These are phyloP conservation scores for Phytopythium chamaehyphon DNA, from an alignment of 352 stramenopile genomes.

Conservation along the genomic window DNA sequence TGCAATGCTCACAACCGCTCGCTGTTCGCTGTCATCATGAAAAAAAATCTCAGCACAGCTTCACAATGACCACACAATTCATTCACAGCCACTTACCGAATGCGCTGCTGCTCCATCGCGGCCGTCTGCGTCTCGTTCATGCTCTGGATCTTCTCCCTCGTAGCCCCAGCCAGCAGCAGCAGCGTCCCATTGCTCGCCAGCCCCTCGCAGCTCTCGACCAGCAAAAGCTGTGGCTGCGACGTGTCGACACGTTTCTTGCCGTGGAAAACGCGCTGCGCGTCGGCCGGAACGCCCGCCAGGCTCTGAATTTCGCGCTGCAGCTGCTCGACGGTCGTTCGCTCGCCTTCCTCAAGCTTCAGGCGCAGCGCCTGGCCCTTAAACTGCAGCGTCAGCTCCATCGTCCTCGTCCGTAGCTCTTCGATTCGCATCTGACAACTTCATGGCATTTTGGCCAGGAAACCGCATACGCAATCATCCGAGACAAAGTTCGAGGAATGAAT, in stretches of 20 bases:
- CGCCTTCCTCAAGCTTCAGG: constrained; percentile 18
- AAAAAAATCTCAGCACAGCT: too few relatives aligned
- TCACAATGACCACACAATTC: too few relatives aligned
- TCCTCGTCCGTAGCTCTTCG: constrained; percentile 1
- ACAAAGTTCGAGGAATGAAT: too few relatives aligned
- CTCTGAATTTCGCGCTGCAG: constrained; percentile 33
- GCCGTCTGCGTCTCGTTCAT: constrained; percentile 47
- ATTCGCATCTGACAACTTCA: constrained; percentile 1
- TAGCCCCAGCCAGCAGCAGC: constrained; percentile 47
- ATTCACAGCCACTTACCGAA: constrained; percentile 28
- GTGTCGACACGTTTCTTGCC: constrained; percentile 43
- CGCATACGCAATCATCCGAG: too few relatives aligned
- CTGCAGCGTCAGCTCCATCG: constrained; percentile 35
- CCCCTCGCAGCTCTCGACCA: constrained; percentile 25
- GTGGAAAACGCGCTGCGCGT: constrained; percentile 60
- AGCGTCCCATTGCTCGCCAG: constrained; percentile 15
- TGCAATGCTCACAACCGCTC: constrained; percentile 51
- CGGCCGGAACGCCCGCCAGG: constrained; percentile 20
- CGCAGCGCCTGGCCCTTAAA: constrained; percentile 38
- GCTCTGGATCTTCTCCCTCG: constrained; percentile 32
- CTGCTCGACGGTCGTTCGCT: constrained; percentile 23
- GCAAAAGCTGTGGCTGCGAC: constrained; percentile 9
- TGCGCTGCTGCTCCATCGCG: constrained; percentile 31
- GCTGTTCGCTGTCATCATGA: constrained; percentile 42
- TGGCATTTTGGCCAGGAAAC: too few relatives aligned